A percentile compares a stretch with the other conserved stretches of the same genome.
phyloP scores from a whole-genome alignment of 179 eudicot species.

The Silene coronaria region DNA sequence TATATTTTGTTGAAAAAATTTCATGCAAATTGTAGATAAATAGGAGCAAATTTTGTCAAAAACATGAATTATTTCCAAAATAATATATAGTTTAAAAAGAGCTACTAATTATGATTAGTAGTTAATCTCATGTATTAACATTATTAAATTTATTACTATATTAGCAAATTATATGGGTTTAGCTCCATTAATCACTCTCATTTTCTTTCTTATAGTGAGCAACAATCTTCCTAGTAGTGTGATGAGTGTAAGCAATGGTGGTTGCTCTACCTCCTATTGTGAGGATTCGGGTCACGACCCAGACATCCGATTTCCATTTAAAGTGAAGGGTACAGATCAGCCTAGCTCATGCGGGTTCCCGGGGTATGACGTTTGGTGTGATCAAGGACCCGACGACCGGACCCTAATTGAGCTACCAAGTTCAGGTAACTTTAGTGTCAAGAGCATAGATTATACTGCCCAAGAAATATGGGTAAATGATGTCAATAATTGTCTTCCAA shows the following conservation, averaged over 20 bases:
- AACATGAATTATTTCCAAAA: neutral
- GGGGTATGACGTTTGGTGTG: conserved; percentile 40
- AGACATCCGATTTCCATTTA: conserved; percentile 44
- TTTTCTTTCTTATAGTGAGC: conserved; percentile 2
- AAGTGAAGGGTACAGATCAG: conserved; percentile 21
- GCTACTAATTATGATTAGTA: neutral
- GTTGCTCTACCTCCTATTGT: conserved; percentile 34
- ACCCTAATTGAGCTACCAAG: conserved; percentile 37
- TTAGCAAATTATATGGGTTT: conserved; percentile 19
- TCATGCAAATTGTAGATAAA: neutral
- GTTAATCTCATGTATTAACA: too few relatives aligned
- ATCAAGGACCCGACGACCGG: conserved; percentile 18
- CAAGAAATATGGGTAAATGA: conserved; percentile 54
- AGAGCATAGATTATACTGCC: conserved; percentile 37
- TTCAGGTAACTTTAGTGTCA: conserved; percentile 36
- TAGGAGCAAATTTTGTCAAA: neutral
- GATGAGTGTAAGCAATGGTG: conserved; percentile 8
- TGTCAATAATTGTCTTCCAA: conserved; percentile 39
- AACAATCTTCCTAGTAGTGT: conserved; percentile 12
- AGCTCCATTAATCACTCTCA: conserved; percentile 7
- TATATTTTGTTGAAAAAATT: neutral
- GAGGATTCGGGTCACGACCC: conserved; percentile 19
- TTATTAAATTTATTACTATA: neutral
- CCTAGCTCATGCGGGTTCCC: conserved; percentile 38
- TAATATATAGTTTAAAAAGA: neutral